A percentile compares a stretch with the other conserved stretches of the same genome.
Evolutionary conservation across 768 basidiomycete species (phyloP).

Genomic region (Tricholoma bakamatsutake): DNA sequence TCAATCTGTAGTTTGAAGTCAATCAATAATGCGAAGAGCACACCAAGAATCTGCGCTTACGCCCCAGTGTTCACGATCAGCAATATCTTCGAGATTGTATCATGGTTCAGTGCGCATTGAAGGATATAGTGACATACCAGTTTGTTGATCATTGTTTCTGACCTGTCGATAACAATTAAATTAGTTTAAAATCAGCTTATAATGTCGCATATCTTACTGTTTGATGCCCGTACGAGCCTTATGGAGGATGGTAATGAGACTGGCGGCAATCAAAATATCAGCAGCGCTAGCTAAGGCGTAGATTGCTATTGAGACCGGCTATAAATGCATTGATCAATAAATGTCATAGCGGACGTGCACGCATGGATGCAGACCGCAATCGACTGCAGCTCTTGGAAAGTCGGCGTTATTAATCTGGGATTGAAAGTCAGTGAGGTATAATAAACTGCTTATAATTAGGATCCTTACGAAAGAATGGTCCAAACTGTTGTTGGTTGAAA

Average conservation of each 20-base stretch:
- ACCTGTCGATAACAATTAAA: constrained; percentile 7
- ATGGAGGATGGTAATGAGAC: constrained; percentile 42
- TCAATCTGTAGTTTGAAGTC: not conserved
- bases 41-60: constrained; percentile 4
- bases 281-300: constrained; percentile 43
- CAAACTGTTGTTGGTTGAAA: constrained; percentile 25
- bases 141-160: constrained; percentile 17
- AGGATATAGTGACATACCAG: not conserved
- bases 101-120: not conserved
- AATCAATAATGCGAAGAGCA: not conserved
- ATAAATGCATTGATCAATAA: not conserved
- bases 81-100: constrained; percentile 11
- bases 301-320: constrained; percentile 45
- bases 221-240: constrained; percentile 46
- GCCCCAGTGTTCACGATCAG: constrained; percentile 18
- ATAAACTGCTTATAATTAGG: not conserved
- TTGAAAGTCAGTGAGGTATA: not conserved
- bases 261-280: constrained; percentile 44
- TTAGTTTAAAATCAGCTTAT: not conserved
- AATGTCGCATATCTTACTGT: constrained; percentile 21
- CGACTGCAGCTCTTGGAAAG: constrained; percentile 27
- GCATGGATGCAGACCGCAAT: constrained; percentile 27
- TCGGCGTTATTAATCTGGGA: constrained; percentile 30
- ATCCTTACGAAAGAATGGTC: constrained; percentile 34
- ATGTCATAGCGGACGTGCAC: not conserved